Evolutionary conservation across 805 yeast genomes (phyloP).

Genomic region (Metschnikowia drakensbergensis): DNA sequence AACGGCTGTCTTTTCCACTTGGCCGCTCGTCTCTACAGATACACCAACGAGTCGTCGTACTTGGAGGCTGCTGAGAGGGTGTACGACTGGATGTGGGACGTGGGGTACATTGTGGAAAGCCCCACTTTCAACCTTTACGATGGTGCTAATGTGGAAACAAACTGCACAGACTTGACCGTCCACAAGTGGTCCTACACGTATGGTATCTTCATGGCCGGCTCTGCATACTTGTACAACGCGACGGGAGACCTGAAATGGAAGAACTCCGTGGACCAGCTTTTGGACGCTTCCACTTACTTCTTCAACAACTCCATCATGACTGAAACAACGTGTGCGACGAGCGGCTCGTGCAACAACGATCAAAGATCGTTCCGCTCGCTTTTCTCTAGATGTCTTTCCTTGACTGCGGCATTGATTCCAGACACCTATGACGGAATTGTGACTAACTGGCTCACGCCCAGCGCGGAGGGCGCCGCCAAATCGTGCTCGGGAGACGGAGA

Average conservation of each 20-base stretch:
- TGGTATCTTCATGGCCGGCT: slow-evolving; percentile 63
- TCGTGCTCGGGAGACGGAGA: slow-evolving; percentile 79
- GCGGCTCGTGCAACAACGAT: slow-evolving; percentile 60
- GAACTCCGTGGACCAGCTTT: slow-evolving; percentile 33
- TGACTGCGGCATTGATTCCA: slow-evolving; percentile 55
- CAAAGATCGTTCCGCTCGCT: slow-evolving; percentile 74
- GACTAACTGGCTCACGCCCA: slow-evolving; percentile 24
- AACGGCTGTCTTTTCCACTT: slow-evolving; percentile 44
- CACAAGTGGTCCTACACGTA: slow-evolving; percentile 68
- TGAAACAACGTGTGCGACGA: slow-evolving; percentile 58
- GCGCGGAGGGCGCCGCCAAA: slow-evolving; percentile 66
- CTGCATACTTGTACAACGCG: slow-evolving; percentile 63
- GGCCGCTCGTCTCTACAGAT: slow-evolving; percentile 43
- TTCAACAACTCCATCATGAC: slow-evolving; percentile 51
- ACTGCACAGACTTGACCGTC: slow-evolving; percentile 48
- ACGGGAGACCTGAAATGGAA: slow-evolving; percentile 49
- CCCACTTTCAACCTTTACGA: slow-evolving; percentile 44
- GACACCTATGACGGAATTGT: slow-evolving; percentile 39
- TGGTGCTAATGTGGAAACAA: slow-evolving; percentile 47
- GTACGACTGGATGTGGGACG: slow-evolving; percentile 43
- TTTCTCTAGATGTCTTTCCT: slow-evolving; percentile 59
- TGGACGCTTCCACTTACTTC: slow-evolving; percentile 31
- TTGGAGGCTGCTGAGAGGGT: slow-evolving; percentile 41
- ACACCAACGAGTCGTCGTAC: slow-evolving; percentile 37
- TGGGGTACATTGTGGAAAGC: slow-evolving; percentile 17